phyloP scores from a whole-genome alignment of 495 filamentous ascomycete species.

The Durotheca rogersii region DNA sequence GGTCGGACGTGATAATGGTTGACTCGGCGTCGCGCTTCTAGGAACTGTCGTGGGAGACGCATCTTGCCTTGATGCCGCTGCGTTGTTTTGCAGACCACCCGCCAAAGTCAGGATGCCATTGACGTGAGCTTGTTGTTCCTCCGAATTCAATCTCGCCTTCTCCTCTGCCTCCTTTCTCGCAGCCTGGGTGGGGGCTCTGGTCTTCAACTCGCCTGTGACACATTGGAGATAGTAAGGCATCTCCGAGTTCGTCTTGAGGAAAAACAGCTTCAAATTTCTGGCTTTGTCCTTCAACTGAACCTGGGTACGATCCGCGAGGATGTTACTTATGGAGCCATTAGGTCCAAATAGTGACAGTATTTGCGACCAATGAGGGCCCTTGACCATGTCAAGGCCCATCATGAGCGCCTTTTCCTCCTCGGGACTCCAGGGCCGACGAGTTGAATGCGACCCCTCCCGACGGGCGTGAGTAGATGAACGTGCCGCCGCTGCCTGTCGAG shows the following conservation, averaged over 20 bases:
- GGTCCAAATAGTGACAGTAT: conserved; percentile 86
- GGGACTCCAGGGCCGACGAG: conserved; percentile 82
- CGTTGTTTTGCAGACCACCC: conserved; percentile 43
- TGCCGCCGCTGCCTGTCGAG: conserved; percentile 76
- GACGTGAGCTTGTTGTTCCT: conserved; percentile 71
- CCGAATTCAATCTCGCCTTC: conserved; percentile 61
- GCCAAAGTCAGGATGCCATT: conserved; percentile 62
- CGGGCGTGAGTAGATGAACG: conserved; percentile 74
- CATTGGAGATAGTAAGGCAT: conserved; percentile 88
- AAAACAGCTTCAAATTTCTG: conserved; percentile 90
- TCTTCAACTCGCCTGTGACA: conserved; percentile 92
- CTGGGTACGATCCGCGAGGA: conserved; percentile 89
- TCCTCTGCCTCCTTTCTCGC: conserved; percentile 79
- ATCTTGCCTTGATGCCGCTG: conserved; percentile 15
- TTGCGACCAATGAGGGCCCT: conserved; percentile 94
- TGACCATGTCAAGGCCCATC: conserved; percentile 86
- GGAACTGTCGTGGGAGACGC: conserved; percentile 19
- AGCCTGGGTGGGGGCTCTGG: conserved; percentile 79
- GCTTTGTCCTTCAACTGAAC: conserved; percentile 97
- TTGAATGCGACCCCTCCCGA: conserved; percentile 75
- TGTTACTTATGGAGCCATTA: conserved; percentile 78
- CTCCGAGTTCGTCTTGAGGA: conserved; percentile 89
- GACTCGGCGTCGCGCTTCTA: conserved; percentile 24
- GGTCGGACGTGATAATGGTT: conserved; percentile 19
- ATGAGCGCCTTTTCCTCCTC: conserved; percentile 93